phyloP scores from a whole-genome alignment of 352 stramenopile genomes.

The Pythium monospermum region DNA sequence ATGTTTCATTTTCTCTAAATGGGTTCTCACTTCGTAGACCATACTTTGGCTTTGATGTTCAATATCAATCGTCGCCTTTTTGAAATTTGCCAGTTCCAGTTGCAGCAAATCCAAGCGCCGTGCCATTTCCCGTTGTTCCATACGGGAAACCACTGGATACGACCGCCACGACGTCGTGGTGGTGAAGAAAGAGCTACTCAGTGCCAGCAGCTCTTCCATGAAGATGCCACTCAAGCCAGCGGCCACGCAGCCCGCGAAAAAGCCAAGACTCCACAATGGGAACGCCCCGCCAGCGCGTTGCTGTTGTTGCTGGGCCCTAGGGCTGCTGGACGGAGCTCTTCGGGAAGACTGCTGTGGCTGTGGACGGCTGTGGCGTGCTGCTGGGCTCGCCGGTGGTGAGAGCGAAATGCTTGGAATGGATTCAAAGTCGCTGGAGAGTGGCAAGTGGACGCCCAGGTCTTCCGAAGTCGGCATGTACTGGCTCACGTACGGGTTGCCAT shows the following conservation, averaged over 20 bases:
- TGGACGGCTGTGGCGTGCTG: neutral
- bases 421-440: slow-evolving; percentile 10
- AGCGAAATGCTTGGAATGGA: slow-evolving; percentile 28
- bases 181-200: slow-evolving; percentile 28
- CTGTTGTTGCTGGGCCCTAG: neutral
- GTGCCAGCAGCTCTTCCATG: slow-evolving; percentile 41
- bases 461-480: slow-evolving; percentile 5
- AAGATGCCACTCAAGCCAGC: slow-evolving; percentile 49
- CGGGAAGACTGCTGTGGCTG: neutral
- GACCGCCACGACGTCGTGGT: slow-evolving; percentile 18
- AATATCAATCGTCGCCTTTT: slow-evolving; percentile 39
- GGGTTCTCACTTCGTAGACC: slow-evolving; percentile 38
- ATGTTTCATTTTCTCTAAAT: slow-evolving; percentile 41
- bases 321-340: neutral
- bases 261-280: slow-evolving; percentile 38
- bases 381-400: slow-evolving; percentile 22
- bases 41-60: slow-evolving; percentile 49
- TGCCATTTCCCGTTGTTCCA: slow-evolving; percentile 32
- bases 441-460: slow-evolving; percentile 6
- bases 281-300: slow-evolving; percentile 12
- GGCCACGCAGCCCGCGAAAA: slow-evolving; percentile 33
- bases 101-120: slow-evolving; percentile 44
- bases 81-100: slow-evolving; percentile 44
- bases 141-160: slow-evolving; percentile 17
- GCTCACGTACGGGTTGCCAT: slow-evolving; percentile 5